Conservation (phyloP, 495 filamentous ascomycete genomes). For the Penicillium odoratum region DNA sequence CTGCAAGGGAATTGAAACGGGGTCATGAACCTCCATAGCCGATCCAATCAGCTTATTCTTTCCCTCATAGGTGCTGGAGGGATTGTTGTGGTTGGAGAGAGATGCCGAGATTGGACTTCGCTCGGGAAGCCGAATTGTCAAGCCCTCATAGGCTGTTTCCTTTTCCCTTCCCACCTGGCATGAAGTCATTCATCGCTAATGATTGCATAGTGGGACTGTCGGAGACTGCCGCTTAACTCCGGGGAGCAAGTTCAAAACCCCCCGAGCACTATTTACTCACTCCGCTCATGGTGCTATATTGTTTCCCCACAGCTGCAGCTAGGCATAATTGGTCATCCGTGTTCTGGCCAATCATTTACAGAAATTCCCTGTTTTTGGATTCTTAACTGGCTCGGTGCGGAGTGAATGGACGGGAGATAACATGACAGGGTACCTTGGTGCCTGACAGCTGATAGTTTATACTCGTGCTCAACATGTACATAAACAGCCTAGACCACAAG, state of each 20-base stretch:
- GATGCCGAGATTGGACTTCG: background rate
- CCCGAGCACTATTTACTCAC: background rate
- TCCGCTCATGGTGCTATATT: too few species aligned
- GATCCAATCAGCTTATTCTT: background rate
- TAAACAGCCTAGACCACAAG: too few species aligned
- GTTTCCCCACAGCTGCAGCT: too few species aligned
- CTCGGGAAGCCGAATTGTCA: constrained; percentile 2
- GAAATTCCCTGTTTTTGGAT: too few species aligned
- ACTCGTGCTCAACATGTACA: too few species aligned
- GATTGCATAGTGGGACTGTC: background rate
- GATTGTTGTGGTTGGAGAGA: background rate
- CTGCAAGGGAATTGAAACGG: background rate
- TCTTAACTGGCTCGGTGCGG: too few species aligned
- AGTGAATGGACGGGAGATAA: too few species aligned
- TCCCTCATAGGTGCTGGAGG: background rate
- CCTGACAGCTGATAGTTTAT: too few species aligned
- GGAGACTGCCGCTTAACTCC: background rate
- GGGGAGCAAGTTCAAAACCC: background rate
- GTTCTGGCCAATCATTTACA: too few species aligned
- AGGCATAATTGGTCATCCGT: too few species aligned
- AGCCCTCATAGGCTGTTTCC: background rate
- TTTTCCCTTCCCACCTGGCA: background rate
- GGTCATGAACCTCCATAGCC: background rate
- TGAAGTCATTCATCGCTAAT: background rate
- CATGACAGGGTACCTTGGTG: too few species aligned